A percentile compares a stretch with the other conserved stretches of the same genome.
phyloP scores from a whole-genome alignment of 2,329 filamentous ascomycete species.

The Simplicillium aogashimaense region DNA sequence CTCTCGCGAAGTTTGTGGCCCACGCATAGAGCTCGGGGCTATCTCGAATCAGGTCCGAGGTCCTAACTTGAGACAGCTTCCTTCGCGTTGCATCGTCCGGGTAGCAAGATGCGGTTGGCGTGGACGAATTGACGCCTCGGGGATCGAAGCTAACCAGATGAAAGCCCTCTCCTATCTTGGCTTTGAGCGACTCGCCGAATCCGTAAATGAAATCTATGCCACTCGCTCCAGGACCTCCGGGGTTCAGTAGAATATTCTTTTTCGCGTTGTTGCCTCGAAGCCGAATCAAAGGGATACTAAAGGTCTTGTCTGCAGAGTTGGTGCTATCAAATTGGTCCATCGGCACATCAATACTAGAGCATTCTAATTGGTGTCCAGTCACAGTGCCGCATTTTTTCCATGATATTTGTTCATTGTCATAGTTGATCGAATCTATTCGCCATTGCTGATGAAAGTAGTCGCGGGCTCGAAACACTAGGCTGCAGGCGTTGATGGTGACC shows the following conservation, averaged over 20 bases:
- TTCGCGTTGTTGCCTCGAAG: slow-evolving; percentile 30
- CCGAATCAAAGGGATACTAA: slow-evolving; percentile 33
- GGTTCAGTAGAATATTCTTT: slow-evolving; percentile 33
- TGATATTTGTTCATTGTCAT: slow-evolving; percentile 17
- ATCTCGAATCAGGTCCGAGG: slow-evolving; percentile 18
- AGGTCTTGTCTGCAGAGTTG: slow-evolving; percentile 24
- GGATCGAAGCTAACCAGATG: slow-evolving; percentile 38
- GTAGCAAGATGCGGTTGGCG: slow-evolving; percentile 26
- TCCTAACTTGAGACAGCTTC: slow-evolving; percentile 12
- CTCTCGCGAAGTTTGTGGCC: slow-evolving; percentile 27
- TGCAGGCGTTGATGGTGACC: no score
- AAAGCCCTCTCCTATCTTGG: slow-evolving; percentile 28
- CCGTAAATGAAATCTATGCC: slow-evolving; percentile 26
- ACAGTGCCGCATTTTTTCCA: slow-evolving; percentile 29
- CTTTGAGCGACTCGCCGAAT: slow-evolving; percentile 22
- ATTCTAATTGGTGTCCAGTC: slow-evolving; percentile 27
- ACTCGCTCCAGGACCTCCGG: slow-evolving; percentile 36
- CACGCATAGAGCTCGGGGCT: slow-evolving; percentile 28
- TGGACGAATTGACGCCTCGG: slow-evolving; percentile 27
- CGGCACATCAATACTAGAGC: slow-evolving; percentile 31
- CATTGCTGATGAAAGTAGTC: no score
- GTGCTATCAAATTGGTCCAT: slow-evolving; percentile 32
- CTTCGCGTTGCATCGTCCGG: slow-evolving; percentile 21
- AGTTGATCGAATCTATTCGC: no score
- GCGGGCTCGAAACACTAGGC: no score